Conservation (phyloP, 1,139 yeast genomes). For the Petasospora rhodanensis region DNA sequence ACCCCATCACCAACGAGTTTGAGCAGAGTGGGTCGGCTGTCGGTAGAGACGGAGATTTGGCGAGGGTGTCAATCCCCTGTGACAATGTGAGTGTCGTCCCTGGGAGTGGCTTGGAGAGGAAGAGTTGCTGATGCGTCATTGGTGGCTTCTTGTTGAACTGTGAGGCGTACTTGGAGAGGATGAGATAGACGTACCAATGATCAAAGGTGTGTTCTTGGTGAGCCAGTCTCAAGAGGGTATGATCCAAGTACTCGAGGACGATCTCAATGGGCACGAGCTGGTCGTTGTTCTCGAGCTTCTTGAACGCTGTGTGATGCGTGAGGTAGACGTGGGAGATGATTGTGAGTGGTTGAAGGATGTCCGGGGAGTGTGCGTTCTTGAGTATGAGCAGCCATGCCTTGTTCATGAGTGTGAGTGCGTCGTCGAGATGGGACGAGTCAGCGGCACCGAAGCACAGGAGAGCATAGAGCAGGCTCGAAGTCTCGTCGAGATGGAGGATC, state of each 20-base stretch:
- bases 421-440: conserved; percentile 17
- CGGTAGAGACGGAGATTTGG: conserved; percentile 7
- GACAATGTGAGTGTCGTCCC: conserved; percentile 2
- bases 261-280: conserved; percentile 15
- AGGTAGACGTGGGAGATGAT: conserved; percentile 19
- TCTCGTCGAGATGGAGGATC: conserved; percentile 2
- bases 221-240: background rate
- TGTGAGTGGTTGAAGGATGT: conserved; percentile 20
- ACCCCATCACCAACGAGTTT: conserved; percentile 17
- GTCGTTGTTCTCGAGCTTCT: conserved; percentile 1
- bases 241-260: conserved; percentile 12
- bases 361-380: conserved; percentile 6
- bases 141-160: conserved; percentile 19
- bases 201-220: conserved; percentile 7
- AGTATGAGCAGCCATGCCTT: conserved; percentile 18
- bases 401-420: conserved; percentile 17
- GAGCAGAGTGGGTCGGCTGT: conserved; percentile 3
- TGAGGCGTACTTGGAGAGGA: conserved; percentile 16
- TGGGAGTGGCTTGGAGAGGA: conserved; percentile 9
- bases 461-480: conserved; percentile 16
- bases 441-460: conserved; percentile 23
- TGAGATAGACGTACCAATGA: conserved; percentile 19
- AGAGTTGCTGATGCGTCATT: conserved; percentile 9
- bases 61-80: conserved; percentile 6
- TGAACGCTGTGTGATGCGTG: conserved; percentile 7